These are phyloP conservation scores for Lasiodiplodia citricola DNA, from an alignment of 2,329 filamentous ascomycete genomes.

Conservation along the genomic window DNA sequence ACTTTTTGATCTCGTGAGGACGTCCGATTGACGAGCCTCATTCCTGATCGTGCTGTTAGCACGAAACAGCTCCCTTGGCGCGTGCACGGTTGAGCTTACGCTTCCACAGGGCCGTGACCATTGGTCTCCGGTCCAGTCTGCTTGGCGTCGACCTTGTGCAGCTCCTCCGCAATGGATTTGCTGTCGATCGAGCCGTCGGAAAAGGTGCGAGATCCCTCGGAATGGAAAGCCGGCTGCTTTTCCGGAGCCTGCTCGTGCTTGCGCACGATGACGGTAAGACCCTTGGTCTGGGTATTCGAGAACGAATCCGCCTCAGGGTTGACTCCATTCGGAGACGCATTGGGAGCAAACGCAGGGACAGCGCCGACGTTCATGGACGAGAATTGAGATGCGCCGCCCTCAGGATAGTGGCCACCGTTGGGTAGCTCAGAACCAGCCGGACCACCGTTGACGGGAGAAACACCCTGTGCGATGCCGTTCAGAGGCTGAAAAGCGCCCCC, in stretches of 20 bases:
- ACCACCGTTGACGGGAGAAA: conserved; percentile 19
- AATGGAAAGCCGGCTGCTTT: conserved; percentile 46
- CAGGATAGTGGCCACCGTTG: conserved; percentile 22
- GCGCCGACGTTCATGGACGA: conserved; percentile 25
- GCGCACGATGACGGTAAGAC: conserved; percentile 59
- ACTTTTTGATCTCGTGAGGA: conserved; percentile 31
- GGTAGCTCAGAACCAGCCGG: conserved; percentile 13
- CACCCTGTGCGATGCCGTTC: conserved; percentile 20
- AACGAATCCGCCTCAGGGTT: conserved; percentile 53
- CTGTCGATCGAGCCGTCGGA: conserved; percentile 63
- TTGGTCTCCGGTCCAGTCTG: conserved; percentile 44
- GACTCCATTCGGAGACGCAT: conserved; percentile 36
- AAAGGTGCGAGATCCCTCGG: conserved; percentile 54
- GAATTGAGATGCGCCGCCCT: conserved; percentile 8
- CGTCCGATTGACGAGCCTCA: conserved; percentile 26
- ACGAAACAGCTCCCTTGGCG: conserved; percentile 31
- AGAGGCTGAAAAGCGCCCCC: conserved; percentile 21
- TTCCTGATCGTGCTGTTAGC: conserved; percentile 32
- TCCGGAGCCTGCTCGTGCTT: conserved; percentile 44
- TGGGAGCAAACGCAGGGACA: conserved; percentile 26
- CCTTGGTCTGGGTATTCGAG: conserved; percentile 58
- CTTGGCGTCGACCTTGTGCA: conserved; percentile 47
- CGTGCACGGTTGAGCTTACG: conserved; percentile 36
- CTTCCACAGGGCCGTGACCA: conserved; percentile 39
- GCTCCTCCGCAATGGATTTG: conserved; percentile 56